phyloP scores from a whole-genome alignment of 192 early-diverging fungal species.

The Glomus cerebriforme region DNA sequence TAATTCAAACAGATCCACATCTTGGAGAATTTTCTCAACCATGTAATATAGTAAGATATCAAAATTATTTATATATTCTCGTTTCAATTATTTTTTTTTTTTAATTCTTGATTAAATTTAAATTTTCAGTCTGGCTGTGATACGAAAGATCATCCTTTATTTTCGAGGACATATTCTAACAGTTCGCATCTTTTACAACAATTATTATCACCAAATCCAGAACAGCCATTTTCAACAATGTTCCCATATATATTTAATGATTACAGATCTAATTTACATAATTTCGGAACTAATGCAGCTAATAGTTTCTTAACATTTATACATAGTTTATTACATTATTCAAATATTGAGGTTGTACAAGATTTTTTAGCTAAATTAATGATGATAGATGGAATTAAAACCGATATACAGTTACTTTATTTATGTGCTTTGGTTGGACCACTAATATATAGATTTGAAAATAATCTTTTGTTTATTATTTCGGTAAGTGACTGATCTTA shows the following conservation, averaged over 20 bases:
- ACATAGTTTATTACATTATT: slow-evolving; percentile 75
- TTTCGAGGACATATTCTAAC: slow-evolving; percentile 19
- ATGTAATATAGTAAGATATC: slow-evolving; percentile 45
- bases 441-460: slow-evolving; percentile 69
- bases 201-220: slow-evolving; percentile 1
- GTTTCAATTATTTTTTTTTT: slow-evolving; percentile 9
- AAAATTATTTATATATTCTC: background rate
- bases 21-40: slow-evolving; percentile 44
- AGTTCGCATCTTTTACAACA: slow-evolving; percentile 24
- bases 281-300: slow-evolving; percentile 63
- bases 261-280: slow-evolving; percentile 65
- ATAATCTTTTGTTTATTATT: slow-evolving; percentile 13
- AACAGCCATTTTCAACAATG: slow-evolving; percentile 41
- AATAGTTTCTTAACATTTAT: slow-evolving; percentile 74
- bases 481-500: background rate
- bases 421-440: slow-evolving; percentile 73
- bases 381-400: slow-evolving; percentile 40
- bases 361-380: slow-evolving; percentile 13
- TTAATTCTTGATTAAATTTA: background rate
- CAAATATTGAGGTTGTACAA: slow-evolving; percentile 63
- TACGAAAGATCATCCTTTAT: background rate
- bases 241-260: slow-evolving; percentile 58
- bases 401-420: slow-evolving; percentile 74
- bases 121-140: slow-evolving; percentile 4
- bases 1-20: slow-evolving; percentile 42